Base-by-base conservation (phyloP, 257 asterid genomes). In the Capsicum chinense region DNA sequence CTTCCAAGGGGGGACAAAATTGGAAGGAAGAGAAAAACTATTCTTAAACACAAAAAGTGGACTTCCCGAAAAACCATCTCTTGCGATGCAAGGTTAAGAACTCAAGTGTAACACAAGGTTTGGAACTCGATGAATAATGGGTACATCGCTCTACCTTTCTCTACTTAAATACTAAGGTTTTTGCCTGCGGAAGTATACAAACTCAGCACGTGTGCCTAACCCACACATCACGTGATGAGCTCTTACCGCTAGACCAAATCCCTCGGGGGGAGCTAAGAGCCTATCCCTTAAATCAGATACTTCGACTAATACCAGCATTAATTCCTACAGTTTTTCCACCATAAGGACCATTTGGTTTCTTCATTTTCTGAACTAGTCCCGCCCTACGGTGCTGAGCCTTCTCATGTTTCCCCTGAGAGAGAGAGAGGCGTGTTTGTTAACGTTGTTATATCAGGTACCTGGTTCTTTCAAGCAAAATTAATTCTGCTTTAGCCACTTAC, bases 321-420 rank as follows among this genome's bases (percentile, higher is more conserved):
- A 96, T 94, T 83, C 99, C 99, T 7, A 98, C 59, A 10, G 95
- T 81, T 92, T 96, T 98, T 42, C 99, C 99, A 64, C 94, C 95
- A 6, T 94, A 96, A 71, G 89, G 88, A 64, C 97, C 98, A 11
- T 89, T 71, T 4, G 91, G 90, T 86, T 88, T 92, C 87, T 87
- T 90, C 56, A 92, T 84, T 0, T 83, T 95, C 4, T 87, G 94
- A 33, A 93, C 95, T 88, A 93, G 98, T 70, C 99, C 99, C 70
- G 87, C 91, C 81, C 97, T 85, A 12, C 92, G 89, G 4, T 58
- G 81, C 85, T 88, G 90, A 33, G 90, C 91, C 86, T 92, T 91
- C 79, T 90, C 6, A 90, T 94, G 97, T 84, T 94, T 92, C 87
- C 88, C 62, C 99, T 96, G 33, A 26, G 97, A 37, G 79, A 84